Conservation (phyloP, 208 protist genomes). For the Trypanosoma scelopori region DNA sequence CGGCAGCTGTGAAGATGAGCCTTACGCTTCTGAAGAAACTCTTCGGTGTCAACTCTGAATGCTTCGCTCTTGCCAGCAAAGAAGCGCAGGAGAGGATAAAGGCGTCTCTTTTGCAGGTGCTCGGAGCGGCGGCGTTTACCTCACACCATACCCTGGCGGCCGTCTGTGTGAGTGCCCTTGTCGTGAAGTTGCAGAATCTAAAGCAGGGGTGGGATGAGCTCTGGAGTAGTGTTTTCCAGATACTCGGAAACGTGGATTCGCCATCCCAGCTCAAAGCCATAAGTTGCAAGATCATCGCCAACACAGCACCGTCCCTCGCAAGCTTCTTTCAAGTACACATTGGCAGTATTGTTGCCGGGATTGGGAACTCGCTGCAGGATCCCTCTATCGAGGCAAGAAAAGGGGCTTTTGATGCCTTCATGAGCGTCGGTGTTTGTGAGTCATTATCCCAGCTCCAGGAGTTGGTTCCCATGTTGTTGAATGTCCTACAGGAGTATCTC, state of each 20-base stretch:
- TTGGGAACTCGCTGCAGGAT: constrained; percentile 56
- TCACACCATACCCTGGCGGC: constrained; percentile 58
- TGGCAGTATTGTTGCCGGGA: constrained; percentile 37
- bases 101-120: constrained; percentile 51
- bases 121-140: constrained; percentile 55
- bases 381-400: constrained; percentile 41
- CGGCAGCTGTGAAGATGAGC: constrained; percentile 44
- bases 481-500: constrained; percentile 58
- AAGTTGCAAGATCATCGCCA: constrained; percentile 77
- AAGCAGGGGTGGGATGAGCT: constrained; percentile 75
- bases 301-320: constrained; percentile 47
- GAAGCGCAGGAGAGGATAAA: constrained; percentile 53
- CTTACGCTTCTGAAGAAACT: constrained; percentile 77
- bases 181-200: constrained; percentile 53
- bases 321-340: constrained; percentile 53
- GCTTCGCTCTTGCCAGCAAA: constrained; percentile 48
- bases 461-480: constrained; percentile 66
- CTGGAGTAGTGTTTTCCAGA: constrained; percentile 72
- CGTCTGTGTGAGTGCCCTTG: constrained; percentile 73
- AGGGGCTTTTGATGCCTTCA: constrained; percentile 60
- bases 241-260: constrained; percentile 49
- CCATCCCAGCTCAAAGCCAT: constrained; percentile 52
- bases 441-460: constrained; percentile 38
- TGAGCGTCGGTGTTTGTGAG: constrained; percentile 47
- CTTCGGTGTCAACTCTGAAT: constrained; percentile 52